A percentile compares a stretch with the other conserved stretches of the same genome.
Conservation (phyloP, 2,329 filamentous ascomycete species). For the Hirsutella minnesotensis region DNA sequence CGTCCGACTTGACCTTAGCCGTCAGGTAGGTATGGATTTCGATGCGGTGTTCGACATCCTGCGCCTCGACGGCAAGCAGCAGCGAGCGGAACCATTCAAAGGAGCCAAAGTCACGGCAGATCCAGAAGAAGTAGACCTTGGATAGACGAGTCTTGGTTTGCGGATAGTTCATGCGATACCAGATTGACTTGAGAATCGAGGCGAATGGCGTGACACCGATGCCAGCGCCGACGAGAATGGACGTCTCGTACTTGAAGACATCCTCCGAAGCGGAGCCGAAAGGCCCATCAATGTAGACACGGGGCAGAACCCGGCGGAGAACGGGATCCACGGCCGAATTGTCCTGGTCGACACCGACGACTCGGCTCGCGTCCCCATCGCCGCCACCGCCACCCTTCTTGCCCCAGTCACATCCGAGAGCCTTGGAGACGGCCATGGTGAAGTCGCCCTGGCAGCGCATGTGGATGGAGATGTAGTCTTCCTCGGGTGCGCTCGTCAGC, state of each 20-base stretch:
- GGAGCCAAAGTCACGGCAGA: constrained; percentile 76
- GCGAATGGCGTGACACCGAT: constrained; percentile 83
- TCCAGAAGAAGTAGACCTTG: constrained; percentile 91
- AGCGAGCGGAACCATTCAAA: constrained; percentile 86
- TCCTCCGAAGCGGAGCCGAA: constrained; percentile 81
- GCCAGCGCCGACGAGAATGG: constrained; percentile 68
- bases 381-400: constrained; percentile 17
- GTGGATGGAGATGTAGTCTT: constrained; percentile 83
- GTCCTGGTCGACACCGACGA: constrained; percentile 54
- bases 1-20: constrained; percentile 74
- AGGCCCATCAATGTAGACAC: constrained; percentile 73
- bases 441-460: constrained; percentile 77
- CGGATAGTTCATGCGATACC: constrained; percentile 86
- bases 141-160: constrained; percentile 66
- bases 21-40: constrained; percentile 86
- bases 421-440: constrained; percentile 55
- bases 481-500: constrained; percentile 74
- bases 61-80: constrained; percentile 72
- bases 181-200: constrained; percentile 81
- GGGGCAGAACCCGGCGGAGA: constrained; percentile 61
- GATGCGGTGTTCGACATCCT: constrained; percentile 73
- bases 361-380: constrained; percentile 42
- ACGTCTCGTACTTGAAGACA: constrained; percentile 79
- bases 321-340: constrained; percentile 52
- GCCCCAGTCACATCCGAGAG: constrained; percentile 66